phyloP scores from a whole-genome alignment of 441 rosid species.

The Eutrema salsugineum region DNA sequence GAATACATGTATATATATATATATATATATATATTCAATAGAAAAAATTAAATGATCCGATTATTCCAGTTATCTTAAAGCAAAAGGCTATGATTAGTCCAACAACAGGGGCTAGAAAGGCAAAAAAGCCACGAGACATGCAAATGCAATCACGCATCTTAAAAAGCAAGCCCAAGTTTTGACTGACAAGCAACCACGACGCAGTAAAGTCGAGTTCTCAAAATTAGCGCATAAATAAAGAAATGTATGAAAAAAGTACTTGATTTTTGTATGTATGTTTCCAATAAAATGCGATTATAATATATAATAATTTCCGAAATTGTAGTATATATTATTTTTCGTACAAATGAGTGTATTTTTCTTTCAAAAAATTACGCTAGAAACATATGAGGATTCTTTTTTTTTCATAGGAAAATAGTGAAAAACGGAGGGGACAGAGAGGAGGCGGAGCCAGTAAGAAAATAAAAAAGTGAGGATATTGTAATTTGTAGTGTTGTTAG shows the following conservation, averaged over 20 bases:
- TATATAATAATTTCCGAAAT: neutral
- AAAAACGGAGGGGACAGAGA: slow-evolving; percentile 19
- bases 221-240: slow-evolving; percentile 25
- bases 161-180: slow-evolving; percentile 22
- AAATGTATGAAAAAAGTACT: slow-evolving; percentile 4
- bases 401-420: neutral
- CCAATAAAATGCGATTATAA: slow-evolving; percentile 6
- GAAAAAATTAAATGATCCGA: neutral
- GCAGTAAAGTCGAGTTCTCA: slow-evolving; percentile 30
- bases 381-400: neutral
- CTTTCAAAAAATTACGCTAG: neutral
- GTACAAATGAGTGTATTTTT: neutral
- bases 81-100: slow-evolving; percentile 32
- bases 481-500: slow-evolving; percentile 26
- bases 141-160: slow-evolving; percentile 31
- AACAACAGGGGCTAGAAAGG: slow-evolving; percentile 19
- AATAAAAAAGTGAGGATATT: neutral
- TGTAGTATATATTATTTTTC: neutral
- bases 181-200: slow-evolving; percentile 35
- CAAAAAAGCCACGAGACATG: slow-evolving; percentile 31
- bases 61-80: slow-evolving; percentile 10
- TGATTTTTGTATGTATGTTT: slow-evolving; percentile 19
- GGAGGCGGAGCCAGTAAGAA: slow-evolving; percentile 33
- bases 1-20: neutral
- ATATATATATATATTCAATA: neutral